Base-by-base conservation (phyloP, 148 eudicot species). In the Beta vulgaris region DNA sequence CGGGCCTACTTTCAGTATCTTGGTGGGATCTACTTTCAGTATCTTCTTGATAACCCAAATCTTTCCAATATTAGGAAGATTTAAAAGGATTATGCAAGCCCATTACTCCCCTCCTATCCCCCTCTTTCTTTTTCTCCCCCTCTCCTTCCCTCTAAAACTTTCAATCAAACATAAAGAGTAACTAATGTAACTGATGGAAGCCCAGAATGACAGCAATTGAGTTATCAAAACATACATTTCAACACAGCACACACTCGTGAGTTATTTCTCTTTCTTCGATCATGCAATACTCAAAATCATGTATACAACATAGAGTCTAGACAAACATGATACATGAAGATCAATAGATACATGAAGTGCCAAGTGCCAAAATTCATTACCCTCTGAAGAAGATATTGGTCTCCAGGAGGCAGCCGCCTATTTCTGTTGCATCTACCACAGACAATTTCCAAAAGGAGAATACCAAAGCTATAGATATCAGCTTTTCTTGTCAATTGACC, bases 381-480 rank as follows among this genome's bases (percentile, higher is more conserved):
- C 90, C 81, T 82, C 80, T 87, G 87, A 66, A 91, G 88, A 80
- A 93, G 92, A 85, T 81, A 80, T 61, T 87, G 88, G 19, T 90
- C 88, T 63, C 67, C 90, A 34, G 46, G 59, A 75, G 91, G 86
- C 69, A 87, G 79, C 21, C 76, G 82, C 60, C 77, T 84, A 77
- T 84, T 83, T 69, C 79, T 84, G 86, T 83, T 83, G 84, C 88
- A 79, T 78, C 90, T 89, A 68, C 98, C 97, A 76, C 90, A 84
- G 68, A 93, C 86, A 71, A 93, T 87, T 83, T 93, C 98, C 82
- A 93, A 44, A 29, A 93, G 88, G 53, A 93, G 97, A 86, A 91
- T 81, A 51, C 98, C 98, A 77, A 88, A 93, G 79, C 98, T 91
- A 61, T 88, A 93, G 53, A 93, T 31, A 78, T 93, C 98, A 25